Evolutionary conservation across 2,329 filamentous ascomycete species (phyloP).

Genomic region (Colletotrichum scovillei): DNA sequence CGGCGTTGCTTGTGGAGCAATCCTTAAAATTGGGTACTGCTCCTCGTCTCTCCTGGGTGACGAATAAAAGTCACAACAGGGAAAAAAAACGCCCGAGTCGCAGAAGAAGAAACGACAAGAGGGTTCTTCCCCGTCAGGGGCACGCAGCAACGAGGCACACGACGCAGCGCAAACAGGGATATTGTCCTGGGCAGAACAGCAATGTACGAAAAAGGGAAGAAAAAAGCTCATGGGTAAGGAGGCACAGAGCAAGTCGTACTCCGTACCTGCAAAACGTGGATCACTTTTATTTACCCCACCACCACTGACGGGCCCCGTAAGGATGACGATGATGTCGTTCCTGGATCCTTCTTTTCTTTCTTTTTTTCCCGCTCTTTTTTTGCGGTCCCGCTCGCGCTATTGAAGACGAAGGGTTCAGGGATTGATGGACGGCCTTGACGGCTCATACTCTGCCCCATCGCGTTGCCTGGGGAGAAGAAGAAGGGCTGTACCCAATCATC

Average conservation of each 20-base stretch:
- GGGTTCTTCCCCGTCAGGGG: neutral
- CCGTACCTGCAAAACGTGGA: too few relatives aligned
- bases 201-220: neutral
- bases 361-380: neutral
- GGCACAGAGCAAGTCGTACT: too few relatives aligned
- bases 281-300: neutral
- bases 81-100: neutral
- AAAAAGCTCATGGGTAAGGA: neutral
- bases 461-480: neutral
- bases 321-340: conserved; percentile 33
- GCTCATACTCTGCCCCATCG: neutral
- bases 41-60: neutral
- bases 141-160: neutral
- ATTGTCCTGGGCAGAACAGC: neutral
- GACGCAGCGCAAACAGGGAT: neutral
- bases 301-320: conserved; percentile 2
- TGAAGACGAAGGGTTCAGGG: conserved; percentile 1
- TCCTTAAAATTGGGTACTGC: neutral
- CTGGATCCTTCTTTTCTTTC: neutral
- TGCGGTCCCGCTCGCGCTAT: neutral
- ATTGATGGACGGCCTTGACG: neutral
- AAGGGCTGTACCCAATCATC: neutral
- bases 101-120: neutral
- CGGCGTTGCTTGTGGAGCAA: neutral
- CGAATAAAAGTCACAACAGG: too few relatives aligned